Conservation (phyloP, 108 stramenopile genomes). For the Hondaea fermentalgiana region DNA sequence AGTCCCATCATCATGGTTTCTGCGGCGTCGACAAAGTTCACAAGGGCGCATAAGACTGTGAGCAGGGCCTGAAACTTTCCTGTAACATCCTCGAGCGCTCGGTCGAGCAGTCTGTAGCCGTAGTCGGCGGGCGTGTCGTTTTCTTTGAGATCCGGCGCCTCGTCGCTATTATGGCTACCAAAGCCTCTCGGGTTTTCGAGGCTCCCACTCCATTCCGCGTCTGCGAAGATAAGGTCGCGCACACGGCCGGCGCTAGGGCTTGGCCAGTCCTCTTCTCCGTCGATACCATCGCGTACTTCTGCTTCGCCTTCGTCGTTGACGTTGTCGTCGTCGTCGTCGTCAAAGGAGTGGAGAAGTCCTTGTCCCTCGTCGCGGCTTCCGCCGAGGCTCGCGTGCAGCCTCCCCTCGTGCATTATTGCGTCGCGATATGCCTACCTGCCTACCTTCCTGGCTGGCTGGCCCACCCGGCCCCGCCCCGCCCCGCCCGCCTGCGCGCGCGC, state of each 20-base stretch:
- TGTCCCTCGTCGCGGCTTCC: too few species aligned
- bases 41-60: neutral
- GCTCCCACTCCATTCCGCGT: neutral
- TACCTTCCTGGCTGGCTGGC: too few species aligned
- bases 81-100: neutral
- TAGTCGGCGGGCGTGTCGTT: neutral
- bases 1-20: neutral
- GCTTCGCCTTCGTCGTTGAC: neutral
- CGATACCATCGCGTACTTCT: neutral
- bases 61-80: neutral
- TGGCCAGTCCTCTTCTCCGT: neutral
- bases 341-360: too few species aligned
- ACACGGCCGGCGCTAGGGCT: neutral
- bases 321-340: too few species aligned
- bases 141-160: neutral
- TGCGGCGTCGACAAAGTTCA: neutral
- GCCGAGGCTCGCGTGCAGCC: too few species aligned
- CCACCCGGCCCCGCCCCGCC: too few species aligned
- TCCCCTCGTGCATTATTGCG: too few species aligned
- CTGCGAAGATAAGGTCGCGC: neutral
- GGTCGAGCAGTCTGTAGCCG: slow-evolving; percentile 1
- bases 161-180: neutral
- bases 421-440: too few species aligned
- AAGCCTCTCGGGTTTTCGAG: too few species aligned
- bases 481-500: too few species aligned